Evolutionary conservation across 306 rosid species (phyloP), one percentile per base, ranked within the genome.

Genomic region (Myrica gale): DNA sequence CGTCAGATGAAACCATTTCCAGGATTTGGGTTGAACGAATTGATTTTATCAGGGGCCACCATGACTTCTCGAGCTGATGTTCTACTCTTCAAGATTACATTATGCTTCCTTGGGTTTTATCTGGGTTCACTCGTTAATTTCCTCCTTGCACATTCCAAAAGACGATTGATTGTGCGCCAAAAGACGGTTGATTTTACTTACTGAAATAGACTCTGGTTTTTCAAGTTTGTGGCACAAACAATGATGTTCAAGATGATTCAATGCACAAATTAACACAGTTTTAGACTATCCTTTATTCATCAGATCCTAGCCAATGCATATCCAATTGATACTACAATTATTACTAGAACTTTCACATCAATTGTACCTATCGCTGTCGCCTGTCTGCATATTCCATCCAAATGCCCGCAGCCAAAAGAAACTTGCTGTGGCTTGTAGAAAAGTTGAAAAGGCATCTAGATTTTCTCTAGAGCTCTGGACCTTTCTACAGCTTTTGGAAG

Each of bases 391-490:
- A 53, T 65, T 53, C 39, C 45, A 75, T 53, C 21, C 52, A 9
- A 74, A 62, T 75, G 63, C 72, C 54, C 78, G 0, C n/a, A 17
- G 2, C 9, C 12, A 16, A 23, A 75, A 50, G 66, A 55, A 75
- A 65, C 52, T 51, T 46, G 9, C 12, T 0, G 69, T 17, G 50
- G 21, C 23, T 7, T 3, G 50, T 48, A 16, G 3, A 65, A 65
- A 17, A 41, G 45, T 37, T 65, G 76, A 63, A 19, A 32, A 32
- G n/a, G 37, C 10, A 12, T 51, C 15, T 48, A 5, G 4, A 32
- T 17, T 42, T 21, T 12, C 63, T 26, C 48, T 47, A 61, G 9
- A 62, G 60, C 71, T 26, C 26, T 74, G 78, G 78, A 74, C 78
- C 78, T 61, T 13, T 26, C 43, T 74, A 26, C 42, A 60, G 4